Percentiles rank a stretch among this genome's conserved stretches.
These are phyloP conservation scores for Mycena crocata DNA, from an alignment of 768 basidiomycete species.

Conservation along the genomic window DNA sequence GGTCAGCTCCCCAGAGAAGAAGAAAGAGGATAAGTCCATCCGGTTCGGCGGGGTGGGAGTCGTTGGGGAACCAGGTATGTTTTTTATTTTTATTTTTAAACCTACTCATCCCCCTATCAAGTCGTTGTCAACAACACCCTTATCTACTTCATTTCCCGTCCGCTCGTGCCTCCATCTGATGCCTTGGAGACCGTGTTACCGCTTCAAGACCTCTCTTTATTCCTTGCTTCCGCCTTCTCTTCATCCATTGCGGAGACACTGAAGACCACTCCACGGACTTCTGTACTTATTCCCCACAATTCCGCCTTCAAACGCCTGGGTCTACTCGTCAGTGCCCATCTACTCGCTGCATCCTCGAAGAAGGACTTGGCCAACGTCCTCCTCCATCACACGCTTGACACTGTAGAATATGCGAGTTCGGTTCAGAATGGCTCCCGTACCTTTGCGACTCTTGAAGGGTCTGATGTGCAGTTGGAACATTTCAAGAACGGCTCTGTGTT, in stretches of 20 bases:
- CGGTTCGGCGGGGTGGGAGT: constrained; percentile 87
- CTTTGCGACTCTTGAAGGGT: constrained; percentile 87
- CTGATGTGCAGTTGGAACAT: constrained; percentile 78
- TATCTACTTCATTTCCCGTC: constrained; percentile 90
- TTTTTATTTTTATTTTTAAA: not conserved
- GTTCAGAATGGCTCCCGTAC: constrained; percentile 76
- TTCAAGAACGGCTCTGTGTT: constrained; percentile 62
- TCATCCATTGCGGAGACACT: constrained; percentile 82
- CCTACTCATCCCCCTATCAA: constrained; percentile 43
- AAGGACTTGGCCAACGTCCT: constrained; percentile 86
- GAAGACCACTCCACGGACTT: constrained; percentile 72
- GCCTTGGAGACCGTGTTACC: constrained; percentile 85
- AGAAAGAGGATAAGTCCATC: constrained; percentile 65
- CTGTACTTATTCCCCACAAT: constrained; percentile 91
- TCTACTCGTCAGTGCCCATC: constrained; percentile 83
- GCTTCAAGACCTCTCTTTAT: constrained; percentile 87
- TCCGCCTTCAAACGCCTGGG: constrained; percentile 90
- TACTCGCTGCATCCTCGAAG: constrained; percentile 83
- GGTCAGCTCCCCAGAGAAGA: constrained; percentile 64
- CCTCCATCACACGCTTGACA: constrained; percentile 85
- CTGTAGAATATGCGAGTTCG: constrained; percentile 76
- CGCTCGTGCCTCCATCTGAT: constrained; percentile 86
- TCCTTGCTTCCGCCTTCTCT: constrained; percentile 91
- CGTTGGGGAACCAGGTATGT: constrained; percentile 80
- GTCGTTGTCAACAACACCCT: constrained; percentile 82